phyloP scores from a whole-genome alignment of 495 filamentous ascomycete genomes.

The Penicillium bovifimosum region DNA sequence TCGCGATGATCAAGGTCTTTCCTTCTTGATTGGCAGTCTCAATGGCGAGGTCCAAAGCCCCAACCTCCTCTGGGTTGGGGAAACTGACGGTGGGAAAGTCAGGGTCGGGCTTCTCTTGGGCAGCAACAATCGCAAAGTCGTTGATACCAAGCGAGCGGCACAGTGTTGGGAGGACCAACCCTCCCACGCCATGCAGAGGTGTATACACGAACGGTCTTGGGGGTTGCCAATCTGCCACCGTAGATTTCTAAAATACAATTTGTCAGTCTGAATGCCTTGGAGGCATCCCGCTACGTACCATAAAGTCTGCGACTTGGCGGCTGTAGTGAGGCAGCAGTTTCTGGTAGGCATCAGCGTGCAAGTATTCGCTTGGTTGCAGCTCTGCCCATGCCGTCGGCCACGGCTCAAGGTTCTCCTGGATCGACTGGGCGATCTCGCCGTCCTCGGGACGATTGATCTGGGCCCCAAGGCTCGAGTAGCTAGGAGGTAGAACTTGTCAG shows the following conservation, averaged over 20 bases:
- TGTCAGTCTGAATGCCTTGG: slow-evolving; percentile 9
- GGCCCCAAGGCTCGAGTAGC: slow-evolving; percentile 62
- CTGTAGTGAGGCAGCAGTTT: slow-evolving; percentile 41
- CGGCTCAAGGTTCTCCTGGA: slow-evolving; percentile 53
- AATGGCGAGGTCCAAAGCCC: slow-evolving; percentile 61
- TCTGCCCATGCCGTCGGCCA: slow-evolving; percentile 47
- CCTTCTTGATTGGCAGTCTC: slow-evolving; percentile 45
- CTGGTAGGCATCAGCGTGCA: slow-evolving; percentile 39
- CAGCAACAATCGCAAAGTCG: slow-evolving; percentile 40
- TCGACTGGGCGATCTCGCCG: slow-evolving; percentile 53
- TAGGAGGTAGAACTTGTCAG: slow-evolving; percentile 18
- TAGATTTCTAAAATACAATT: slow-evolving; percentile 27
- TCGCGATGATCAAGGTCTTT: slow-evolving; percentile 54
- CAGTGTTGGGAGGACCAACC: slow-evolving; percentile 41
- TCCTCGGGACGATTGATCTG: slow-evolving; percentile 67
- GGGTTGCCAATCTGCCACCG: slow-evolving; percentile 23
- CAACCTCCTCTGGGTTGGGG: slow-evolving; percentile 68
- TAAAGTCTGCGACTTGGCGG: slow-evolving; percentile 34
- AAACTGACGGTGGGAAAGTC: slow-evolving; percentile 67
- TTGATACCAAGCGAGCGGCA: slow-evolving; percentile 41
- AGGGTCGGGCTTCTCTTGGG: slow-evolving; percentile 55
- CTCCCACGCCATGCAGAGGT: slow-evolving; percentile 65
- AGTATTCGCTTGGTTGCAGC: slow-evolving; percentile 34
- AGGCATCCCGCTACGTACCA: slow-evolving; percentile 19
- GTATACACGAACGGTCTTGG: slow-evolving; percentile 57